A percentile compares a stretch with the other conserved stretches of the same genome.
These are phyloP conservation scores for Pichia sp. DNA, from an alignment of 1,139 yeast species.

Conservation along the genomic window DNA sequence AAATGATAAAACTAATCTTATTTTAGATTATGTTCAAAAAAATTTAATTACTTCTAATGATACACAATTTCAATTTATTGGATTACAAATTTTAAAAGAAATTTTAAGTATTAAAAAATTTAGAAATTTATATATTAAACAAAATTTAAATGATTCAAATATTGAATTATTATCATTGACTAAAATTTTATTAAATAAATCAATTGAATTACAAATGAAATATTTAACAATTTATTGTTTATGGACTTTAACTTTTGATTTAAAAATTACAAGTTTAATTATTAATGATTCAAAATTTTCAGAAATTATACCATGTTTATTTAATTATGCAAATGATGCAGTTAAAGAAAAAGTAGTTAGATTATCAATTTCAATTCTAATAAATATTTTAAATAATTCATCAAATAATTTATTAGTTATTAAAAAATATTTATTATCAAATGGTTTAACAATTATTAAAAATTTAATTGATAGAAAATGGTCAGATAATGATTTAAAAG, in stretches of 20 bases:
- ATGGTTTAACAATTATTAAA: constrained; percentile 63
- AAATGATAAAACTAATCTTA: constrained; percentile 3
- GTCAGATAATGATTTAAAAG: constrained; percentile 87
- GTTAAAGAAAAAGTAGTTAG: constrained; percentile 90
- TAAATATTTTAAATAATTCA: constrained; percentile 45
- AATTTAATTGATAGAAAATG: constrained; percentile 81
- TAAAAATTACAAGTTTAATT: constrained; percentile 44
- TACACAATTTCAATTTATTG: constrained; percentile 53
- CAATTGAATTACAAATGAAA: constrained; percentile 71
- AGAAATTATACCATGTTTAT: constrained; percentile 48
- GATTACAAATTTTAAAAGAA: constrained; percentile 61
- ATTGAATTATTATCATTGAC: constrained; percentile 1
- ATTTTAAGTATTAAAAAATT: constrained; percentile 53
- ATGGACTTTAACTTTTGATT: constrained; percentile 81
- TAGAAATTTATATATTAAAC: constrained; percentile 50
- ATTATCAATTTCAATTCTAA: constrained; percentile 66
- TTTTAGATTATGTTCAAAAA: constrained; percentile 40
- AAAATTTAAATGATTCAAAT: background rate
- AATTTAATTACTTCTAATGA: constrained; percentile 44
- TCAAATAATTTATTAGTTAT: constrained; percentile 36
- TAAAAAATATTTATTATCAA: constrained; percentile 68
- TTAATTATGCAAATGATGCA: constrained; percentile 56
- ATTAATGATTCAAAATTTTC: constrained; percentile 45
- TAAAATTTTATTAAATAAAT: constrained; percentile 22
- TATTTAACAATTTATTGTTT: constrained; percentile 71